Evolutionary conservation across 1,139 yeast species (phyloP).

Genomic region (Protomyces inundatus): DNA sequence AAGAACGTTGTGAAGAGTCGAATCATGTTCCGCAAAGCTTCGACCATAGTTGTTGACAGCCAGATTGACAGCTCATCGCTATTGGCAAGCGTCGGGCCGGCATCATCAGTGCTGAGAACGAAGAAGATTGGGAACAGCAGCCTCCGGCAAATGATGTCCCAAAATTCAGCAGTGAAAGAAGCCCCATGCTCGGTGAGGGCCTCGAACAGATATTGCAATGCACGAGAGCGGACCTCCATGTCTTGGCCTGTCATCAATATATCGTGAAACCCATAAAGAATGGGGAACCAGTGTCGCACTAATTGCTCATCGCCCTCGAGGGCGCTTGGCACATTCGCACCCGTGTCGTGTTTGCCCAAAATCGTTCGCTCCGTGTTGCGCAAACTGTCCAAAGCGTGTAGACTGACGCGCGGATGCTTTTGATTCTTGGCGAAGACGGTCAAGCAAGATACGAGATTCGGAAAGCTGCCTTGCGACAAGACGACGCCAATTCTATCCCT

Average conservation of each 20-base stretch:
- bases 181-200: conserved; percentile 73
- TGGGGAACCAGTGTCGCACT: conserved; percentile 66
- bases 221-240: conserved; percentile 86
- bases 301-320: conserved; percentile 41
- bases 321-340: conserved; percentile 31
- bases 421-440: conserved; percentile 81
- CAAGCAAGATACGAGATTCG: conserved; percentile 68
- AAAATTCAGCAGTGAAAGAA: conserved; percentile 64
- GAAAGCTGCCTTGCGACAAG: conserved; percentile 67
- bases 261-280: conserved; percentile 76
- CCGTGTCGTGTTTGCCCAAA: conserved; percentile 32
- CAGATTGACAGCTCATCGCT: conserved; percentile 88
- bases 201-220: conserved; percentile 76
- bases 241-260: conserved; percentile 92
- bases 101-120: conserved; percentile 72
- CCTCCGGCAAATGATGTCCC: conserved; percentile 75
- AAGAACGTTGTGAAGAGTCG: conserved; percentile 77
- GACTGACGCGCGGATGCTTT: conserved; percentile 69
- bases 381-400: conserved; percentile 75
- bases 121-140: conserved; percentile 85
- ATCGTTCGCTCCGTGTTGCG: conserved; percentile 58
- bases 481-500: conserved; percentile 60
- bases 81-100: conserved; percentile 56
- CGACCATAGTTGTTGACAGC: conserved; percentile 93
- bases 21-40: conserved; percentile 85